Percentiles rank a stretch among this genome's conserved stretches.
These are phyloP conservation scores for Ophiostoma sp. DNA, from an alignment of 2,329 filamentous ascomycete genomes.

Conservation along the genomic window DNA sequence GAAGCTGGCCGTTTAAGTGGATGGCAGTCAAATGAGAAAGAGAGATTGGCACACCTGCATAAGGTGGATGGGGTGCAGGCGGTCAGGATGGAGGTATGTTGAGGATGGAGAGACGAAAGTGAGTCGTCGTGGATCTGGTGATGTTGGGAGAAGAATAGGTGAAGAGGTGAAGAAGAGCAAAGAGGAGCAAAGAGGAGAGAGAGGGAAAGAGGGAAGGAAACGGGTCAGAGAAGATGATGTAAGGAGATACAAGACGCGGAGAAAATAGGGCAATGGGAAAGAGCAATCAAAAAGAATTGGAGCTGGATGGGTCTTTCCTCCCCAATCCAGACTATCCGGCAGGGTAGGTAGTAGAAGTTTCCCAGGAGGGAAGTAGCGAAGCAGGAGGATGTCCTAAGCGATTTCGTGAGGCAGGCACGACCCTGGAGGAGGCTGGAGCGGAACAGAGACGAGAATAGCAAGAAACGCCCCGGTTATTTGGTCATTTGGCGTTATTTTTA, in stretches of 20 bases:
- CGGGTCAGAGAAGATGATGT: background rate
- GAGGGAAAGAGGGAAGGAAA: background rate
- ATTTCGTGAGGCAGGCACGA: conserved; percentile 8
- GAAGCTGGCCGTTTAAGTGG: conserved; percentile 12
- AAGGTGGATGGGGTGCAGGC: conserved; percentile 20
- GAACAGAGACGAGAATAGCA: conserved; percentile 10
- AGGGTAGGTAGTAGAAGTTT: background rate
- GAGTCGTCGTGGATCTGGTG: background rate
- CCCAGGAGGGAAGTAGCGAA: background rate
- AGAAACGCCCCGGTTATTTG: conserved; percentile 2
- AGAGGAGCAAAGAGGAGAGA: background rate
- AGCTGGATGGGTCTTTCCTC: conserved; percentile 15
- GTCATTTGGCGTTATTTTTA: background rate
- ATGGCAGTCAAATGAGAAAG: conserved; percentile 15
- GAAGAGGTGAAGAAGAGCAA: conserved; percentile 2
- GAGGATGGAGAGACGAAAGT: background rate
- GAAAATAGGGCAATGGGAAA: conserved; percentile 13
- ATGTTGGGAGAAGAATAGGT: background rate
- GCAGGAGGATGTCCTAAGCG: background rate
- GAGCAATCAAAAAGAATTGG: conserved; percentile 17
- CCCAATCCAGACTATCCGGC: conserved; percentile 15
- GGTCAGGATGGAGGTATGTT: conserved; percentile 16
- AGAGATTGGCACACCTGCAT: conserved; percentile 21
- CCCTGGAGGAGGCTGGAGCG: conserved; percentile 4
- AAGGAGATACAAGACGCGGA: conserved; percentile 8